These are phyloP conservation scores for Adansonia rubrostipa DNA, from an alignment of 441 rosid genomes.

Conservation along the genomic window DNA sequence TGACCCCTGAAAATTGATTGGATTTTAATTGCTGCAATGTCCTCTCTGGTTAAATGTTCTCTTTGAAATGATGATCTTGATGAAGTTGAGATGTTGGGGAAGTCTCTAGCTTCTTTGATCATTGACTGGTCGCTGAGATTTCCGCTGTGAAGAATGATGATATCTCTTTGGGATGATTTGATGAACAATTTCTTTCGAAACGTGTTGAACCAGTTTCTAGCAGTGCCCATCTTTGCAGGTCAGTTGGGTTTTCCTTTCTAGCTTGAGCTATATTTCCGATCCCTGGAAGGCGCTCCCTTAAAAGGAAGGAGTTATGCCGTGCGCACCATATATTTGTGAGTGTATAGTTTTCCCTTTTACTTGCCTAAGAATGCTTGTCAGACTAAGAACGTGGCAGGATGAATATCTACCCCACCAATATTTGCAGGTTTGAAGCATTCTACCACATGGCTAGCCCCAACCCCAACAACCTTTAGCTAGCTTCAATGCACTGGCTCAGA, in stretches of 20 bases:
- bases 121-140: conserved; percentile 24
- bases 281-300: conserved; percentile 30
- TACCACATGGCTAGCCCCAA: neutral
- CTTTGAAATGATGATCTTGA: neutral
- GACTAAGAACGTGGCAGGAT: conserved; percentile 49
- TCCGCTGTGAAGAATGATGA: conserved; percentile 33
- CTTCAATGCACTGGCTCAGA: neutral
- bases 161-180: conserved; percentile 37
- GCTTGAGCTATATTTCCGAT: conserved; percentile 14
- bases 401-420: conserved; percentile 13
- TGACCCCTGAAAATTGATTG: conserved; percentile 84
- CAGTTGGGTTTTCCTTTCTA: neutral
- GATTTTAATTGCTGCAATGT: conserved; percentile 66
- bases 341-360: conserved; percentile 3
- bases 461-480: neutral
- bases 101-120: conserved; percentile 19
- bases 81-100: conserved; percentile 20
- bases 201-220: conserved; percentile 49
- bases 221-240: conserved; percentile 40
- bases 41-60: conserved; percentile 34
- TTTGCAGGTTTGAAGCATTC: conserved; percentile 39
- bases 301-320: conserved; percentile 38
- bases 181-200: conserved; percentile 45
- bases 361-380: conserved; percentile 31
- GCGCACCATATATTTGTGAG: conserved; percentile 33